A percentile compares a stretch with the other conserved stretches of the same genome.
phyloP scores from a whole-genome alignment of 805 yeast species.

The Starmerella sp. region DNA sequence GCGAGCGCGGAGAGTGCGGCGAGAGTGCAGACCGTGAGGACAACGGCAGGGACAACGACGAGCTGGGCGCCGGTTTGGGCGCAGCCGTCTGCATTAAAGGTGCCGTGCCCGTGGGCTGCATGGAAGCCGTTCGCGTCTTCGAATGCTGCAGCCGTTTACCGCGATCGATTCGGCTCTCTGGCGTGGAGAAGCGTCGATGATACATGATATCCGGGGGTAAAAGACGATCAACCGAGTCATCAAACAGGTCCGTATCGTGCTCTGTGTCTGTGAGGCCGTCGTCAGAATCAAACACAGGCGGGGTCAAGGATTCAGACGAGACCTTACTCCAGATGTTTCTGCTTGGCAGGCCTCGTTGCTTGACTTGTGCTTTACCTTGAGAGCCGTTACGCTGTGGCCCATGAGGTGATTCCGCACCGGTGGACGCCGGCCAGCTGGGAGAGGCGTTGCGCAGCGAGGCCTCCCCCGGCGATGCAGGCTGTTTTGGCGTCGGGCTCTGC shows the following conservation, averaged over 20 bases:
- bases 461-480: neutral
- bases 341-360: neutral
- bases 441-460: neutral
- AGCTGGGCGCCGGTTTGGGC: no score
- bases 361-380: neutral
- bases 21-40: no score
- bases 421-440: no score
- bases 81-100: neutral
- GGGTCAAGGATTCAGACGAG: constrained; percentile 5
- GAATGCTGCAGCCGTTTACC: neutral
- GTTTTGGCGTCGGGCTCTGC: neutral
- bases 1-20: neutral
- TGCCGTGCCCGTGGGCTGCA: constrained; percentile 14
- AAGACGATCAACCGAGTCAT: neutral
- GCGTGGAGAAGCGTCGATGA: constrained; percentile 15
- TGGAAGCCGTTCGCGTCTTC: constrained; percentile 18
- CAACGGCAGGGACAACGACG: no score
- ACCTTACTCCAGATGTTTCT: neutral
- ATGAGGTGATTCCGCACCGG: no score
- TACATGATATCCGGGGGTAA: neutral
- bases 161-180: constrained; percentile 1
- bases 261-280: constrained; percentile 5
- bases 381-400: neutral
- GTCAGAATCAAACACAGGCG: constrained; percentile 6
- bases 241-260: neutral